Conservation (phyloP, 2,329 filamentous ascomycete species). For the Lachnellula suecica region DNA sequence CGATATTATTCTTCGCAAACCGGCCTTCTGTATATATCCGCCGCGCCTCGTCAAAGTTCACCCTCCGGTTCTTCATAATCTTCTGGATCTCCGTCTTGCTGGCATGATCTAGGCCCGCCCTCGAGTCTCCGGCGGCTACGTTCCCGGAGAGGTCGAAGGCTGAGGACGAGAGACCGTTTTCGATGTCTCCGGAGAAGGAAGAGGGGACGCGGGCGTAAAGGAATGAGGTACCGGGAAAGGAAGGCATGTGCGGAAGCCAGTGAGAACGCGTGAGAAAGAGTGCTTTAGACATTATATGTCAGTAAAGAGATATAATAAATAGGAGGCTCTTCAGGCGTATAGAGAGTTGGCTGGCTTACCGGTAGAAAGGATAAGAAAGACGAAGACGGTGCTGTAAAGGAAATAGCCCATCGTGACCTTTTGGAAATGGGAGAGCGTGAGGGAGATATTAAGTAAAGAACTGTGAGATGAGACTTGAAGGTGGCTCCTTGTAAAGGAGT, state of each 20-base stretch:
- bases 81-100: conserved; percentile 80
- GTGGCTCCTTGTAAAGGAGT: background rate
- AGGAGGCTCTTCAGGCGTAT: conserved; percentile 7
- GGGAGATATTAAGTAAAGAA: conserved; percentile 8
- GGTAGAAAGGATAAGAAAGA: conserved; percentile 70
- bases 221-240: conserved; percentile 50
- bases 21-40: conserved; percentile 81
- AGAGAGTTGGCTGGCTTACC: conserved; percentile 43
- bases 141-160: conserved; percentile 85
- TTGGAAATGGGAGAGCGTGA: conserved; percentile 1
- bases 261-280: conserved; percentile 77
- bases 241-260: conserved; percentile 73
- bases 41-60: conserved; percentile 89
- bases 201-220: conserved; percentile 78
- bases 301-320: no score
- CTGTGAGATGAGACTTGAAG: background rate
- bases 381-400: conserved; percentile 74
- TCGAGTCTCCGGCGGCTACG: conserved; percentile 73
- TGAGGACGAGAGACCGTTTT: conserved; percentile 78
- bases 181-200: conserved; percentile 80
- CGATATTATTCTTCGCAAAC: conserved; percentile 87
- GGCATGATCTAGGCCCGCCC: conserved; percentile 76
- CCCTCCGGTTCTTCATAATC: conserved; percentile 84
- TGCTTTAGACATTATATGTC: conserved; percentile 39
- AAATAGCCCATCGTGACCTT: conserved; percentile 68